A percentile compares a stretch with the other conserved stretches of the same genome.
phyloP scores from a whole-genome alignment of 148 eudicot genomes.

The Diospyros lotus region DNA sequence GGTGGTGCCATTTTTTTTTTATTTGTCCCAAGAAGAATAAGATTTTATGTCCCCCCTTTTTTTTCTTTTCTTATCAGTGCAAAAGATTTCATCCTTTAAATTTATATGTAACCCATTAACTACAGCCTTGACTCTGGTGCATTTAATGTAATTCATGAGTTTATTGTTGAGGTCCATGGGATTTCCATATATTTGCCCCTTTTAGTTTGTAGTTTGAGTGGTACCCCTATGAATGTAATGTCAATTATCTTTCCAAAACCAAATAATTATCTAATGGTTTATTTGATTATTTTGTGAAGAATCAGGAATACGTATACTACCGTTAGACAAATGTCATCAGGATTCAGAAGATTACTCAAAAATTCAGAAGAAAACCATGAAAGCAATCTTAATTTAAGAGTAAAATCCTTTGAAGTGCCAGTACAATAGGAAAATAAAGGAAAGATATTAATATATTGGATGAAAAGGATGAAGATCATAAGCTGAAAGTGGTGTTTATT shows the following conservation, averaged over 20 bases:
- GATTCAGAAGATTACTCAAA: not conserved
- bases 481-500: not conserved
- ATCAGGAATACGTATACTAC: not conserved
- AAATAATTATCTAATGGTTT: no score
- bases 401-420: not conserved
- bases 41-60: no score
- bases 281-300: no score
- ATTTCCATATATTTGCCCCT: not conserved
- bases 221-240: not conserved
- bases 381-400: not conserved
- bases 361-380: not conserved
- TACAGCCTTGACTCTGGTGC: not conserved
- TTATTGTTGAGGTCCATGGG: not conserved
- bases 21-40: no score
- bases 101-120: not conserved
- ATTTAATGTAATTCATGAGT: not conserved
- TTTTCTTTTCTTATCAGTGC: not conserved
- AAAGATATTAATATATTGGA: not conserved
- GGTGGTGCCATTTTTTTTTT: not conserved
- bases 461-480: not conserved
- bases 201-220: not conserved
- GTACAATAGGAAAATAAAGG: not conserved
- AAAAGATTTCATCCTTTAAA: not conserved
- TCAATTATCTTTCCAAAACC: not conserved
- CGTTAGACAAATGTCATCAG: not conserved